A percentile compares a stretch with the other conserved stretches of the same genome.
Evolutionary conservation across 2,329 filamentous ascomycete species (phyloP).

Genomic region (Colletotrichum australisinense): DNA sequence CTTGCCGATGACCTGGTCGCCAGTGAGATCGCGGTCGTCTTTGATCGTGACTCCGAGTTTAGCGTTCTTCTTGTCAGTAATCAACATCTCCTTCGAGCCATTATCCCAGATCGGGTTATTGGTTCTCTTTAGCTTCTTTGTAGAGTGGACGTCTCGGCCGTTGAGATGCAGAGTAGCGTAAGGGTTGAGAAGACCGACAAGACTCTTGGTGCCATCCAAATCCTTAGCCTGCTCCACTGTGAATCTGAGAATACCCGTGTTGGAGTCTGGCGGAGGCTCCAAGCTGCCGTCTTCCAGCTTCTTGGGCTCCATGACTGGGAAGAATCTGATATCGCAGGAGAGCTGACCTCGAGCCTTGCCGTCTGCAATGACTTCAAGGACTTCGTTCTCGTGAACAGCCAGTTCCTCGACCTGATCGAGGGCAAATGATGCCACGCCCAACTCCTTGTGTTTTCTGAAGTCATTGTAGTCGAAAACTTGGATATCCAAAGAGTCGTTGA

Average conservation of each 20-base stretch:
- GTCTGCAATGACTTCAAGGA: constrained; percentile 84
- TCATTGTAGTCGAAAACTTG: constrained; percentile 94
- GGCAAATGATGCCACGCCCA: constrained; percentile 86
- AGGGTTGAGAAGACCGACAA: constrained; percentile 91
- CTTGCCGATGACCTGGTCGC: constrained; percentile 87
- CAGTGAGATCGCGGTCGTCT: constrained; percentile 87
- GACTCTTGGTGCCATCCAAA: constrained; percentile 89
- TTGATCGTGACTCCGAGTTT: constrained; percentile 94
- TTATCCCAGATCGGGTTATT: constrained; percentile 98
- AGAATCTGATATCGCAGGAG: constrained; percentile 89
- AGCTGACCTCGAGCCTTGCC: constrained; percentile 87
- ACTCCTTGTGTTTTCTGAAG: constrained; percentile 94
- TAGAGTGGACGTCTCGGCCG: constrained; percentile 88
- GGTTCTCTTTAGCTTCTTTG: constrained; percentile 93
- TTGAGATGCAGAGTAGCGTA: constrained; percentile 92
- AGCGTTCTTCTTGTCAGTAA: constrained; percentile 91
- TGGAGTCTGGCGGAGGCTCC: constrained; percentile 86
- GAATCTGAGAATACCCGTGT: constrained; percentile 93
- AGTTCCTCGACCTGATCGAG: constrained; percentile 85
- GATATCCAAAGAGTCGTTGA: constrained; percentile 88
- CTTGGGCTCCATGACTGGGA: constrained; percentile 84
- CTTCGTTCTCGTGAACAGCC: constrained; percentile 83
- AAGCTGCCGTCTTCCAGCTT: constrained; percentile 81
- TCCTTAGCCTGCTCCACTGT: constrained; percentile 97
- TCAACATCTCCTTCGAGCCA: constrained; percentile 91